Evolutionary conservation across 2,329 filamentous ascomycete genomes (phyloP), one percentile per base, ranked within the genome.

Genomic region (Chalara sp.): DNA sequence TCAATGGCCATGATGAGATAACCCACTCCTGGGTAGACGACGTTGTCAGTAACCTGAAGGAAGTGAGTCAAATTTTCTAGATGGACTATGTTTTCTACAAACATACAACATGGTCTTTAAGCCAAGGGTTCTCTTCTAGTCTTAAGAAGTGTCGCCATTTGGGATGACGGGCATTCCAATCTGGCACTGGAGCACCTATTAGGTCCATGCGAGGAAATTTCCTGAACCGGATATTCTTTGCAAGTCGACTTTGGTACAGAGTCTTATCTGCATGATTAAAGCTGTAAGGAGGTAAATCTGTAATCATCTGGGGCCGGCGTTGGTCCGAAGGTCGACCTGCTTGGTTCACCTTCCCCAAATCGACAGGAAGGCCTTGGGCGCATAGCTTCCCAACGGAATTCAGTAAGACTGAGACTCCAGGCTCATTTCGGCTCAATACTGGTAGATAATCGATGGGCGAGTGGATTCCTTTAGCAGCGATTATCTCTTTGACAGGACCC

Each of bases 1-100:
- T 50, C 48, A 11, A 50, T 46, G 10, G 44, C 43, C 44, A 46
- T 46, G 28, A 50, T 32, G 28, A 50, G 32, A 35, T 44, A 44
- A 10, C 48, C 48, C 8, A 42, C 42, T 5, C 40, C 48, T 46
- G 48, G 48, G 46, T 46, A 50, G 7, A 50, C 11, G 12, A 46
- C 21, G 3, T 32, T 30, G 8, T 44, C 48, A 31, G 33, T 50
- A 10, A 46, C 39, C 46, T 43, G 13, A 21, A 21, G 6, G 29
- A 6, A 35, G 8, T 21, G 7, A 6, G 11, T 2, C 42, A 6
- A 41, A 30, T 12, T 40, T 40, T 6, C 32, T 5, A 5, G 12
- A 48, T 21, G 8, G 29, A 21, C 21, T 21, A 21, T 21, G 21
- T 21, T 21, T 21, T 21, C 21, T 21, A 21, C 3, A 21, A 21